These are phyloP conservation scores for Reutealis trisperma DNA, from an alignment of 345 rosid genomes.

Conservation along the genomic window DNA sequence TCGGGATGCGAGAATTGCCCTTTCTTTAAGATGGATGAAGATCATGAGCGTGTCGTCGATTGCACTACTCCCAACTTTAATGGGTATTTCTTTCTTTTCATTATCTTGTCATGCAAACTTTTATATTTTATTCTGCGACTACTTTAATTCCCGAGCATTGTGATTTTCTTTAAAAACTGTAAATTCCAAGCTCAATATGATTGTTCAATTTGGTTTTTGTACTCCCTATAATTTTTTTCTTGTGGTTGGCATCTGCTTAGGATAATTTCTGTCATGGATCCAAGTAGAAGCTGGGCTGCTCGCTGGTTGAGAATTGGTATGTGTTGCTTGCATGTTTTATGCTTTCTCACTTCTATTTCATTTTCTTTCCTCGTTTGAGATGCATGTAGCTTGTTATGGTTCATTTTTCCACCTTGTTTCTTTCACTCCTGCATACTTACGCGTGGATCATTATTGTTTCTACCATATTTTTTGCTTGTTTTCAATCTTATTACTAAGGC, in stretches of 20 bases:
- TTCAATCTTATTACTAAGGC: no score
- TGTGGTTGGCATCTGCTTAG: conserved; percentile 34
- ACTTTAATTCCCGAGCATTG: background rate
- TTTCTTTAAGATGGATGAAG: conserved; percentile 86
- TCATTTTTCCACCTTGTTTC: background rate
- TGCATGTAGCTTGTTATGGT: background rate
- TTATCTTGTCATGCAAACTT: background rate
- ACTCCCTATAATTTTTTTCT: background rate
- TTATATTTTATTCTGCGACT: background rate
- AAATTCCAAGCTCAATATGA: no score
- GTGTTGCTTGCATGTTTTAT: background rate
- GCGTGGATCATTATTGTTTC: no score
- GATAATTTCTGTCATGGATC: conserved; percentile 96
- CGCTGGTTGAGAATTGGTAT: conserved; percentile 95
- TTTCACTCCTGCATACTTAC: no score
- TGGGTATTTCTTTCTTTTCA: conserved; percentile 44
- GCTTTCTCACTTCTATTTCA: background rate
- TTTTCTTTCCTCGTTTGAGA: background rate
- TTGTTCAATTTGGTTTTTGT: no score
- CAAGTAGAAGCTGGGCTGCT: conserved; percentile 93
- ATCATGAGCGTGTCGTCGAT: conserved; percentile 77
- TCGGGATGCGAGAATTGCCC: conserved; percentile 89
- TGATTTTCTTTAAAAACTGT: background rate
- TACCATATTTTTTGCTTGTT: no score
- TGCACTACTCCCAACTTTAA: conserved; percentile 85